These are phyloP conservation scores for Rhodotorula sphaerocarpa DNA, from an alignment of 768 basidiomycete genomes.

Conservation along the genomic window DNA sequence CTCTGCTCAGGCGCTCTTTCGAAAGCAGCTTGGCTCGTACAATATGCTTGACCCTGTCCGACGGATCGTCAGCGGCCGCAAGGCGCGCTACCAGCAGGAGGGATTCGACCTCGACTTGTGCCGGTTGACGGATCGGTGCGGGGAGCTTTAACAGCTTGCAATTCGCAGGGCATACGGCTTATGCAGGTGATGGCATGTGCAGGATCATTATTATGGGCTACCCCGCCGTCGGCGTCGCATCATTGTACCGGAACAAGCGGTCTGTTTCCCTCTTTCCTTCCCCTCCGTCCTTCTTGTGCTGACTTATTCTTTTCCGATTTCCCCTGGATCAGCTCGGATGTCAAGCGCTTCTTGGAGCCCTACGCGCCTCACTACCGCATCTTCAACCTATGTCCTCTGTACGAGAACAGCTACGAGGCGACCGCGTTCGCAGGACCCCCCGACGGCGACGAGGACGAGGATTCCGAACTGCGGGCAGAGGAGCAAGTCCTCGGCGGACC, in stretches of 20 bases:
- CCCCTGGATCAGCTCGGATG: slow-evolving; percentile 53
- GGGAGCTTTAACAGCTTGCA: no score
- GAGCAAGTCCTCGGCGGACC: not conserved
- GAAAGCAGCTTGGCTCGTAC: not conserved
- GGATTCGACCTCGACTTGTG: slow-evolving; percentile 56
- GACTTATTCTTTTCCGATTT: not conserved
- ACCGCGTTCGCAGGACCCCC: slow-evolving; percentile 61
- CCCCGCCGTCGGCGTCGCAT: slow-evolving; percentile 69
- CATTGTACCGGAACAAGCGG: slow-evolving; percentile 63
- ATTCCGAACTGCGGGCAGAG: not conserved
- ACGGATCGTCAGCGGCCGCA: slow-evolving; percentile 70
- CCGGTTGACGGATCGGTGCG: slow-evolving; percentile 59
- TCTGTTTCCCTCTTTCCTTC: not conserved
- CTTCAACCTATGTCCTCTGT: slow-evolving; percentile 58
- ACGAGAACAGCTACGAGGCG: slow-evolving; percentile 69
- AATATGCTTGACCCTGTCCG: slow-evolving; percentile 52
- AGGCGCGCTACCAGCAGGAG: slow-evolving; percentile 65
- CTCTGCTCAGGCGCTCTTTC: no score
- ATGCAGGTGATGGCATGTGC: no score
- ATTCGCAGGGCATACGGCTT: no score
- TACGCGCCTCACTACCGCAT: slow-evolving; percentile 75
- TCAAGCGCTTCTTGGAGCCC: slow-evolving; percentile 63
- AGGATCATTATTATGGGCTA: slow-evolving; percentile 52
- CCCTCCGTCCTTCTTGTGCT: not conserved
- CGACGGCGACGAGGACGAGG: slow-evolving; percentile 41